phyloP scores from a whole-genome alignment of 805 yeast genomes.

The Lipomyces yamadae region DNA sequence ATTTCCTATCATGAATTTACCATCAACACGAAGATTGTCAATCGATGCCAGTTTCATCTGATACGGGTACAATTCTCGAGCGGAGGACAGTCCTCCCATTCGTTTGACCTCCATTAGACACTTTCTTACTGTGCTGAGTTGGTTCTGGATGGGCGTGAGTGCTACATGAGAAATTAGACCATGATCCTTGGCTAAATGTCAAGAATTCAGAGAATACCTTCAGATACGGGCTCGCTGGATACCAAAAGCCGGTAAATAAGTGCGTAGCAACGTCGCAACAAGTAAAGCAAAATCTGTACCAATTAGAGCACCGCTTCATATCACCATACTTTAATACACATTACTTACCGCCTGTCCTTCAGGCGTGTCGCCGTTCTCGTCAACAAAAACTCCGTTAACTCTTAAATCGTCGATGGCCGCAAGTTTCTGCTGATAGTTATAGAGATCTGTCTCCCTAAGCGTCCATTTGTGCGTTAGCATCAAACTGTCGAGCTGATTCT shows the following conservation, averaged over 20 bases:
- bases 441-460: constrained; percentile 91
- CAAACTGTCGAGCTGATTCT: constrained; percentile 76
- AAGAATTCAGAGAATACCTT: constrained; percentile 44
- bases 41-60: constrained; percentile 91
- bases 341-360: constrained; percentile 55
- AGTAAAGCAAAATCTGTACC: constrained; percentile 60
- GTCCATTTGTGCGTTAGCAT: constrained; percentile 97
- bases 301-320: background rate
- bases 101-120: constrained; percentile 88
- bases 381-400: constrained; percentile 60
- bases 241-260: constrained; percentile 86
- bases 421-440: constrained; percentile 74
- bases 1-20: constrained; percentile 85
- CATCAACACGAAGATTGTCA: constrained; percentile 85
- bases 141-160: constrained; percentile 90
- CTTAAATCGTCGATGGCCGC: constrained; percentile 75
- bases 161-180: constrained; percentile 47
- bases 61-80: constrained; percentile 92
- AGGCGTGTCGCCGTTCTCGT: constrained; percentile 44
- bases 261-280: constrained; percentile 89
- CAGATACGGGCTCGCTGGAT: constrained; percentile 93
- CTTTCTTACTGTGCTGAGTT: constrained; percentile 85
- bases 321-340: too few relatives aligned
- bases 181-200: background rate
- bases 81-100: constrained; percentile 86